phyloP scores from a whole-genome alignment of 1,284 basidiomycete species.

The Puccinia polysora region DNA sequence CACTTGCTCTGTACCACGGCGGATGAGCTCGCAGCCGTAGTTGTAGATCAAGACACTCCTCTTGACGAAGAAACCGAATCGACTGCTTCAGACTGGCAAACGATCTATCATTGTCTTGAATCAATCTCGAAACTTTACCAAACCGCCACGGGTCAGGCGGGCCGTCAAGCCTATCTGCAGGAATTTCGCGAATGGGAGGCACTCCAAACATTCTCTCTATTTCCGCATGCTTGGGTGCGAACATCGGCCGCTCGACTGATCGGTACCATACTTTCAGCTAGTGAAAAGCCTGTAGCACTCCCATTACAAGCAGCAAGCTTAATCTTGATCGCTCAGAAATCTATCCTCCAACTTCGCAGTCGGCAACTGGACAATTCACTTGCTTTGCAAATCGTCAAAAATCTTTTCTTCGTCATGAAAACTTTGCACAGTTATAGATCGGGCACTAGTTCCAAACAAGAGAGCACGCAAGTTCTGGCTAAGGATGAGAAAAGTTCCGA shows the following conservation, averaged over 20 bases:
- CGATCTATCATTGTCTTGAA: constrained; percentile 74
- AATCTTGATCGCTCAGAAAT: constrained; percentile 69
- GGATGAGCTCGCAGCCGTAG: constrained; percentile 21
- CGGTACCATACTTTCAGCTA: constrained; percentile 63
- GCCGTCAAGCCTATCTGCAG: constrained; percentile 46
- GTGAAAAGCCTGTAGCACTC: constrained; percentile 56
- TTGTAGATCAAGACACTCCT: constrained; percentile 54
- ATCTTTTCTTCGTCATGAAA: constrained; percentile 84
- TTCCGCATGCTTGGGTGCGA: constrained; percentile 92
- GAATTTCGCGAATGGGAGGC: constrained; percentile 58
- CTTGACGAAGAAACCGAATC: constrained; percentile 55
- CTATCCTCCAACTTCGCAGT: constrained; percentile 76
- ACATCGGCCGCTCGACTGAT: constrained; percentile 73
- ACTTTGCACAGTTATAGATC: no score
- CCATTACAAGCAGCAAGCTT: constrained; percentile 52
- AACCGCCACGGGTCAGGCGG: constrained; percentile 52
- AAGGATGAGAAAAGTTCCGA: constrained; percentile 7
- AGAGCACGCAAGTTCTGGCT: no score
- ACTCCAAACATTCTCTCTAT: constrained; percentile 68
- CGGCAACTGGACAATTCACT: constrained; percentile 70
- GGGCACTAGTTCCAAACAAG: no score
- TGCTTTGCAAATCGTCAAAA: constrained; percentile 84
- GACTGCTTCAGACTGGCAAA: constrained; percentile 65
- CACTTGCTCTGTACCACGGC: constrained; percentile 3
- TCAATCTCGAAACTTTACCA: constrained; percentile 59